These are phyloP conservation scores for Zostera marina DNA, from an alignment of 116 monocot species.

Conservation along the genomic window DNA sequence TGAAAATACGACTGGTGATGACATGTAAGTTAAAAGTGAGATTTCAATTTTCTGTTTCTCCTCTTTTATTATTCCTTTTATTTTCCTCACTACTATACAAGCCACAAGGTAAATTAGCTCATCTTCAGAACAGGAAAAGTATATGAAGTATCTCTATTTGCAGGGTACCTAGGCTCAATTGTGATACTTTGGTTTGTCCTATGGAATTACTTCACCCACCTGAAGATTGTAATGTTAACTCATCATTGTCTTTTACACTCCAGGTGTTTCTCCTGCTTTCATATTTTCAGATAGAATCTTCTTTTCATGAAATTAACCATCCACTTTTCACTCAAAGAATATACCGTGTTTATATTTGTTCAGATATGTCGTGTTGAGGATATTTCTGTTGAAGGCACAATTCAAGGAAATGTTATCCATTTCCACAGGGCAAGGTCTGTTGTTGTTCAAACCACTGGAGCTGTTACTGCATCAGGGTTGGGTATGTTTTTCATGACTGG, in stretches of 20 bases:
- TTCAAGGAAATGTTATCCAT: constrained; percentile 94
- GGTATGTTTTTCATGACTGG: constrained; percentile 28
- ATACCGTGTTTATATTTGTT: constrained; percentile 8
- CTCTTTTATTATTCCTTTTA: background rate
- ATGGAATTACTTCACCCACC: constrained; percentile 76
- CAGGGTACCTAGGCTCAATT: constrained; percentile 60
- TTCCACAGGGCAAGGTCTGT: constrained; percentile 81
- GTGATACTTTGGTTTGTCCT: constrained; percentile 62
- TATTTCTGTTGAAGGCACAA: constrained; percentile 65
- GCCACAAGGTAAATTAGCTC: background rate
- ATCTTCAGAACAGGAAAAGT: background rate
- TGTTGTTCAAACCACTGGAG: constrained; percentile 56
- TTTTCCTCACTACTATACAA: background rate
- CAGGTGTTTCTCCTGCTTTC: constrained; percentile 22
- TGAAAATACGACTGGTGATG: constrained; percentile 48
- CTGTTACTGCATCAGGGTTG: constrained; percentile 61
- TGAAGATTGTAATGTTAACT: constrained; percentile 91
- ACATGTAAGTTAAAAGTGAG: constrained; percentile 43
- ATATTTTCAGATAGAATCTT: background rate
- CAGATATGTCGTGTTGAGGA: constrained; percentile 99
- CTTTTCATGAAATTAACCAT: background rate
- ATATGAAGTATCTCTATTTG: background rate
- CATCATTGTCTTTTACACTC: constrained; percentile 68
- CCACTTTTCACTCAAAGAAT: no score
- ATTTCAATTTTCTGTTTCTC: background rate